These are phyloP conservation scores for Cystobasidium tubakii DNA, from an alignment of 768 basidiomycete species.

Conservation along the genomic window DNA sequence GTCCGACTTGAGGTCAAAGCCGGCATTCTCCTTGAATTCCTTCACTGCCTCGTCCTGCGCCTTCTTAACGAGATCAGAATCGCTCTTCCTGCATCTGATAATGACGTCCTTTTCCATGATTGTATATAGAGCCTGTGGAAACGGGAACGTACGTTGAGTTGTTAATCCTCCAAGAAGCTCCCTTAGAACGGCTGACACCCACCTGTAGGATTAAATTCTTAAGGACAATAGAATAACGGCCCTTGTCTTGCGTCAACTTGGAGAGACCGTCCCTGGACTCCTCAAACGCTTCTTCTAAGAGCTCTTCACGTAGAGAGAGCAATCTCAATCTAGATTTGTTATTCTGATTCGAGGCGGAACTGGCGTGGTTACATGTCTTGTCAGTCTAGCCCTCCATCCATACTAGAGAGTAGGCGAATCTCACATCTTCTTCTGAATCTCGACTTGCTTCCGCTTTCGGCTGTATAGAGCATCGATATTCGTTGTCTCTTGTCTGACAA, in stretches of 20 bases:
- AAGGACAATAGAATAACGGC: slow-evolving; percentile 72
- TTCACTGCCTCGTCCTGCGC: slow-evolving; percentile 63
- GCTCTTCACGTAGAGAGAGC: slow-evolving; percentile 83
- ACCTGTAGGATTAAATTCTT: slow-evolving; percentile 76
- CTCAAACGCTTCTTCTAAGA: slow-evolving; percentile 79
- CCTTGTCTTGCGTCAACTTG: slow-evolving; percentile 61
- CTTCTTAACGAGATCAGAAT: slow-evolving; percentile 58
- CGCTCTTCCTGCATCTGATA: slow-evolving; percentile 64
- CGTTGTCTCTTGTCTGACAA: slow-evolving; percentile 91
- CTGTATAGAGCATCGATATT: slow-evolving; percentile 90
- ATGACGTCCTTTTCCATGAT: slow-evolving; percentile 69
- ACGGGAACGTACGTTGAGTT: background rate
- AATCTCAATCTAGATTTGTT: slow-evolving; percentile 91
- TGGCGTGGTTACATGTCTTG: too few species aligned
- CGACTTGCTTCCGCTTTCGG: slow-evolving; percentile 89
- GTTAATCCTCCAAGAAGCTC: too few species aligned
- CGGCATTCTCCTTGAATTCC: slow-evolving; percentile 72
- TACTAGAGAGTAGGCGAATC: slow-evolving; percentile 44
- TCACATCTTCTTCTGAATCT: slow-evolving; percentile 94
- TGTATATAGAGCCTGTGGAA: slow-evolving; percentile 62
- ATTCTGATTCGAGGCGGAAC: slow-evolving; percentile 88
- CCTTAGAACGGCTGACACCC: too few species aligned
- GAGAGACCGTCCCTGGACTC: slow-evolving; percentile 63
- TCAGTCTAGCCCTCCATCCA: background rate
- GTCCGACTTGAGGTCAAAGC: slow-evolving; percentile 58